Percentiles rank a stretch among this genome's conserved stretches.
Conservation (phyloP, 73 alveolate species). For the Uronychia setigera region DNA sequence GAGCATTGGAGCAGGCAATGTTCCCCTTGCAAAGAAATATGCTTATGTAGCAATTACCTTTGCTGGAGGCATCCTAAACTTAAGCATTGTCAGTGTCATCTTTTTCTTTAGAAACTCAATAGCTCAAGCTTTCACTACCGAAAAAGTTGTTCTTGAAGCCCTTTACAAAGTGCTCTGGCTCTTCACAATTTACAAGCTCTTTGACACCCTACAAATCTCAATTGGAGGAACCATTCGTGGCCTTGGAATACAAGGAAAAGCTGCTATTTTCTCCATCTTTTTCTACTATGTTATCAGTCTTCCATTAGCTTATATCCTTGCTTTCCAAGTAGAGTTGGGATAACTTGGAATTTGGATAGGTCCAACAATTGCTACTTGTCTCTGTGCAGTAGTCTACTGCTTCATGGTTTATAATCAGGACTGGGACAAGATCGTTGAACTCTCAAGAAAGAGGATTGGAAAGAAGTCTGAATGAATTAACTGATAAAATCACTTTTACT, state of each 20-base stretch:
- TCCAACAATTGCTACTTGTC: not conserved
- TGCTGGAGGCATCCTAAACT: not conserved
- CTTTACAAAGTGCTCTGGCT: not conserved
- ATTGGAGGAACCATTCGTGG: slow-evolving; percentile 13
- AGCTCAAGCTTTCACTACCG: not conserved
- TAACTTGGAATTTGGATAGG: not conserved
- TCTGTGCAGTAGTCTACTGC: too few relatives aligned
- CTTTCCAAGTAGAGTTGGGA: not conserved
- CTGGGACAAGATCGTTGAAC: too few relatives aligned
- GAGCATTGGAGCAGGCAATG: slow-evolving; percentile 15
- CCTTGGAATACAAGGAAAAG: slow-evolving; percentile 7
- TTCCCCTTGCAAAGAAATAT: not conserved
- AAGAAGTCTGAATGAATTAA: too few relatives aligned
- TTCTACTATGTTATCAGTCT: not conserved
- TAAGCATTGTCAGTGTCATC: not conserved
- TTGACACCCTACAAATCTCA: not conserved
- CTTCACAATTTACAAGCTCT: not conserved
- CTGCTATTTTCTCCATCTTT: not conserved
- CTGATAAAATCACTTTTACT: too few relatives aligned
- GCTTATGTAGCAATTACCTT: not conserved
- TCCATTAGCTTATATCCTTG: not conserved
- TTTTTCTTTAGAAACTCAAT: not conserved
- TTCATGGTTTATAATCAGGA: too few relatives aligned
- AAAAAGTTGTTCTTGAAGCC: not conserved
- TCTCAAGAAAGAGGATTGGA: too few relatives aligned